Evolutionary conservation across 208 protist species (phyloP).

Genomic region (Lotmaria passim): DNA sequence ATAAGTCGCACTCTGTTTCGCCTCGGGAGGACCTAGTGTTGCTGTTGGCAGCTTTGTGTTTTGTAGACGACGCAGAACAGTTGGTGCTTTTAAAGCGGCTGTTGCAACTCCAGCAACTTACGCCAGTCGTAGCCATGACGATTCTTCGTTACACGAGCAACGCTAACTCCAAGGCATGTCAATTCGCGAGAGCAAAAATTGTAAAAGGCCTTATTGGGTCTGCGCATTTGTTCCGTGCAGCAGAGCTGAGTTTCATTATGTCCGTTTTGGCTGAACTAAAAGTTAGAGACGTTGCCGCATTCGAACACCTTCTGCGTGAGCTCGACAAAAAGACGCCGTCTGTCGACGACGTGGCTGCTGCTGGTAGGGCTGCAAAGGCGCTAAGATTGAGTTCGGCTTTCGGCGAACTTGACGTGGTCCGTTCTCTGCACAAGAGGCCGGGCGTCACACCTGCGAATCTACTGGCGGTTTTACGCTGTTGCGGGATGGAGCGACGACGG

Average conservation of each 20-base stretch:
- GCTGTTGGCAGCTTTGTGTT: conserved; percentile 21
- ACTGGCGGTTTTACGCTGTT: conserved; percentile 20
- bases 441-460: conserved; percentile 16
- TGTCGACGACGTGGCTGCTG: conserved; percentile 12
- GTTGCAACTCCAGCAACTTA: conserved; percentile 9
- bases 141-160: conserved; percentile 12
- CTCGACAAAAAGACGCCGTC: conserved; percentile 8
- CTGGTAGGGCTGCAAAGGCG: conserved; percentile 19
- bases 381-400: conserved; percentile 24
- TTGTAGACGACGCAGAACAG: conserved; percentile 25
- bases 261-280: conserved; percentile 20
- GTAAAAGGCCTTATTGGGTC: conserved; percentile 8
- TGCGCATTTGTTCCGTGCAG: conserved; percentile 2
- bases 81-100: conserved; percentile 4
- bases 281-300: conserved; percentile 27
- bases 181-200: not conserved
- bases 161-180: conserved; percentile 2
- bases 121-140: conserved; percentile 7
- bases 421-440: conserved; percentile 1
- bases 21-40: conserved; percentile 2
- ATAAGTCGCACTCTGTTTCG: not conserved
- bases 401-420: conserved; percentile 10
- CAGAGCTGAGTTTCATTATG: conserved; percentile 24
- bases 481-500: conserved; percentile 21
- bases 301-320: conserved; percentile 23